These are phyloP conservation scores for Iberis amara DNA, from an alignment of 441 rosid genomes.

Conservation along the genomic window DNA sequence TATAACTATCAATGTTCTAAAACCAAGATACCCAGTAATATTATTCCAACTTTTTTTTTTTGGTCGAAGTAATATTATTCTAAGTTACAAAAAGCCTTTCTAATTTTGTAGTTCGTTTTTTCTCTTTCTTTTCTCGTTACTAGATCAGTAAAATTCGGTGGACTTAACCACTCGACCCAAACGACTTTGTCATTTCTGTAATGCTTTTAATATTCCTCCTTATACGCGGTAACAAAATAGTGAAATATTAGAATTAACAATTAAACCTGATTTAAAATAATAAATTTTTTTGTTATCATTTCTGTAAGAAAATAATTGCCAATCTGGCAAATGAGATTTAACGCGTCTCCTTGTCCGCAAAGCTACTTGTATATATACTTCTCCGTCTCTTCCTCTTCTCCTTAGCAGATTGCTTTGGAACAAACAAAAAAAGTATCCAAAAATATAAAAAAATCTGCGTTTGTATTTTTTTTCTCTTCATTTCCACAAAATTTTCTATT, in stretches of 20 bases:
- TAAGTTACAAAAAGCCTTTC: too few relatives aligned
- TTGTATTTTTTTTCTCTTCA: constrained; percentile 1
- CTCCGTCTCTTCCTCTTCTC: constrained; percentile 11
- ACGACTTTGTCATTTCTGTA: too few relatives aligned
- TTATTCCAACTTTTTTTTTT: too few relatives aligned
- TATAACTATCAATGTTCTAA: too few relatives aligned
- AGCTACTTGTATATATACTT: constrained; percentile 43
- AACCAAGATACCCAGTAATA: too few relatives aligned
- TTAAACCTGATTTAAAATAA: constrained; percentile 1
- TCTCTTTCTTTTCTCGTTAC: too few relatives aligned
- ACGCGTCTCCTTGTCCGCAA: constrained; percentile 56
- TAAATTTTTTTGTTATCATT: not conserved
- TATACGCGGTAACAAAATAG: too few relatives aligned
- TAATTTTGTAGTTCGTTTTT: too few relatives aligned
- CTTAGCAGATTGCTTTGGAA: constrained; percentile 48
- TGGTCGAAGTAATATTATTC: too few relatives aligned
- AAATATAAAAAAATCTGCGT: constrained; percentile 7
- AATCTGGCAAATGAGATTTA: constrained; percentile 51
- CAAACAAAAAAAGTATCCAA: not conserved
- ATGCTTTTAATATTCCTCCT: too few relatives aligned
- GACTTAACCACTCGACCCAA: too few relatives aligned
- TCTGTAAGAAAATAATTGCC: not conserved
- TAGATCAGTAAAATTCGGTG: too few relatives aligned
- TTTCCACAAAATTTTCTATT: not conserved
- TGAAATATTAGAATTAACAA: constrained; percentile 2